A percentile compares a stretch with the other conserved stretches of the same genome.
Conservation (phyloP, 2,329 filamentous ascomycete species). For the Claviceps cyperi region DNA sequence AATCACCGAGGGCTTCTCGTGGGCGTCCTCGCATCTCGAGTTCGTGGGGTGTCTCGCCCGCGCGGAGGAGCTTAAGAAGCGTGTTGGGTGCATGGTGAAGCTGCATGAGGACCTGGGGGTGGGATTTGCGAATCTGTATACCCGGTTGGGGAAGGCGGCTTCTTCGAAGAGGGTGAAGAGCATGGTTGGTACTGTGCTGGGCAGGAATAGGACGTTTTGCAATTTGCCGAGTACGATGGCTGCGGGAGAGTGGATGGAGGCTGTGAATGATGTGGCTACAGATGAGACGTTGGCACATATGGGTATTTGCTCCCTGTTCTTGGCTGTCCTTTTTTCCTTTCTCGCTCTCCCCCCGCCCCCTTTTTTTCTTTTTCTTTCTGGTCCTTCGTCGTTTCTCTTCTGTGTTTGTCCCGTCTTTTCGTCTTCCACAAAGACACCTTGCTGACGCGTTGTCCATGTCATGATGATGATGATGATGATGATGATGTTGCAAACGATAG, state of each 20-base stretch:
- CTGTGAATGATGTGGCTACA: conserved; percentile 61
- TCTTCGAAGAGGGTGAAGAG: conserved; percentile 34
- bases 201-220: conserved; percentile 74
- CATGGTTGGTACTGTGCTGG: conserved; percentile 44
- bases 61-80: conserved; percentile 64
- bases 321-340: background rate
- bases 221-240: conserved; percentile 50
- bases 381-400: background rate
- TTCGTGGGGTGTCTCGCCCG: conserved; percentile 83
- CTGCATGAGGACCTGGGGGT: conserved; percentile 52
- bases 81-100: conserved; percentile 53
- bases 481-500: conserved; percentile 18
- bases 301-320: conserved; percentile 20
- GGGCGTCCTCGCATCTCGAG: conserved; percentile 81
- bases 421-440: background rate
- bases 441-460: conserved; percentile 4
- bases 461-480: no score
- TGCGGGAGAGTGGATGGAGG: conserved; percentile 49
- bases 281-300: conserved; percentile 77
- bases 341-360: conserved; percentile 9
- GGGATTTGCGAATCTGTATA: conserved; percentile 79
- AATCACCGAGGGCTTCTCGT: conserved; percentile 59
- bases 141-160: conserved; percentile 59
- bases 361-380: conserved; percentile 10
- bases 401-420: background rate